Conservation (phyloP, 1,284 basidiomycete species). For the Tausonia pullulans region DNA sequence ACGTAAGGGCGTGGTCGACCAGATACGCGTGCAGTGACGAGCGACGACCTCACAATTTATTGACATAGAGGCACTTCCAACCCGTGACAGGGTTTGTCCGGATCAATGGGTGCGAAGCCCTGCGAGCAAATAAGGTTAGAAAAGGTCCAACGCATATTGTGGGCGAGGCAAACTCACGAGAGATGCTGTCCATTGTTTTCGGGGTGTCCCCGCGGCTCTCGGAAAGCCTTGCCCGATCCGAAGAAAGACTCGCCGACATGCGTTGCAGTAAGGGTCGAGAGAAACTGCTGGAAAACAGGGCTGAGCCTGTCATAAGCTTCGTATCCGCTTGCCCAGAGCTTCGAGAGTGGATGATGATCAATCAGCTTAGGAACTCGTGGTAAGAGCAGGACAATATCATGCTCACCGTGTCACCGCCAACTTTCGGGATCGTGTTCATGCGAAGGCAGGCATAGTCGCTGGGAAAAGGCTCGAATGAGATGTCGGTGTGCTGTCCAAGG, state of each 20-base stretch:
- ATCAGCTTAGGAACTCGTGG: background rate
- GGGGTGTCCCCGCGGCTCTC: conserved; percentile 10
- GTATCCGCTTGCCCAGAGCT: conserved; percentile 42
- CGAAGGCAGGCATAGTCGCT: conserved; percentile 54
- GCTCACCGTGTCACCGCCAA: conserved; percentile 30
- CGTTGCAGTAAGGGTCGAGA: conserved; percentile 49
- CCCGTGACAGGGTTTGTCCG: conserved; percentile 24
- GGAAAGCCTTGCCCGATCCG: conserved; percentile 9
- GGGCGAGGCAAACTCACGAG: too few relatives aligned
- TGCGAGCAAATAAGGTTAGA: conserved; percentile 29
- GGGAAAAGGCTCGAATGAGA: conserved; percentile 52
- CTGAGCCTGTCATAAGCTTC: conserved; percentile 55
- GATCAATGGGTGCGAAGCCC: conserved; percentile 20
- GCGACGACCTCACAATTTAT: background rate
- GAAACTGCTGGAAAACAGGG: conserved; percentile 45
- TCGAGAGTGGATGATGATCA: background rate
- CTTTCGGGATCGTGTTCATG: conserved; percentile 45
- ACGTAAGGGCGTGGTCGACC: background rate
- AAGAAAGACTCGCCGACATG: conserved; percentile 48
- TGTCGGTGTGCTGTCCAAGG: background rate
- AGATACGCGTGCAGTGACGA: background rate
- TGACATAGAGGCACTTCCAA: conserved; percentile 21
- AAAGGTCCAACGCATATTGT: too few relatives aligned
- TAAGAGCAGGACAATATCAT: background rate
- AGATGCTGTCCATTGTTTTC: conserved; percentile 12